A percentile compares a stretch with the other conserved stretches of the same genome.
Evolutionary conservation across 2,329 filamentous ascomycete genomes (phyloP).

Genomic region (Arthrocladium fulminans): DNA sequence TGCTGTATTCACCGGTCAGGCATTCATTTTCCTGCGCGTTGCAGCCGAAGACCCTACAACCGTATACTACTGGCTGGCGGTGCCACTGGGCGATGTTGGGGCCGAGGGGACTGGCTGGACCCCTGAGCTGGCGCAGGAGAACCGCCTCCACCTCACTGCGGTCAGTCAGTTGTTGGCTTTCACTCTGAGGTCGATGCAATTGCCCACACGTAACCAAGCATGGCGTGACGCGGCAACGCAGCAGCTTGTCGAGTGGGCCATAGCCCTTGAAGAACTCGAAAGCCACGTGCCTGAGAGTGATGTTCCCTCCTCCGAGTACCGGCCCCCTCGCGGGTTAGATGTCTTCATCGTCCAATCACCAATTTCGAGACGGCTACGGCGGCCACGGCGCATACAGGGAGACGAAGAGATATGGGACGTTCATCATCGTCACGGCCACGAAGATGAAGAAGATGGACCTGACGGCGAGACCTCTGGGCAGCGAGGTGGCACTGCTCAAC

Average conservation of each 20-base stretch:
- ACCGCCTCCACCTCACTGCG: conserved; percentile 27
- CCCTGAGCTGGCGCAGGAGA: conserved; percentile 15
- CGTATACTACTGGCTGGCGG: conserved; percentile 28
- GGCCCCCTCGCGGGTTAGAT: conserved; percentile 16
- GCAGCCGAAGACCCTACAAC: conserved; percentile 25
- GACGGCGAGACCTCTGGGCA: conserved; percentile 12
- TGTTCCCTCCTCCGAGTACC: conserved; percentile 22
- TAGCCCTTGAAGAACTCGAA: conserved; percentile 24
- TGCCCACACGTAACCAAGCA: conserved; percentile 17
- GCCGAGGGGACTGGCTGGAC: conserved; percentile 18
- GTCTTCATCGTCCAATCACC: conserved; percentile 11
- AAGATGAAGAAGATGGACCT: conserved; percentile 16
- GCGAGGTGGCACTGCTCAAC: not conserved
- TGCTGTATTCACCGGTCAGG: conserved; percentile 36
- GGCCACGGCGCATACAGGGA: not conserved
- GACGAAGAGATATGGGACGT: not conserved
- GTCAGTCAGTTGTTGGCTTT: conserved; percentile 28
- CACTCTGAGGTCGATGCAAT: conserved; percentile 23
- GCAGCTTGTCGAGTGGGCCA: conserved; percentile 21
- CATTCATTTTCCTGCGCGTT: conserved; percentile 37
- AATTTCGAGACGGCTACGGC: conserved; percentile 10
- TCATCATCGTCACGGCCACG: conserved; percentile 14
- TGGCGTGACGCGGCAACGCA: conserved; percentile 22
- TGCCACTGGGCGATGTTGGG: conserved; percentile 26
- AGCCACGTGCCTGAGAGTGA: conserved; percentile 21